Evolutionary conservation across 352 stramenopile species (phyloP).

Genomic region (Phytophthora aleatoria): DNA sequence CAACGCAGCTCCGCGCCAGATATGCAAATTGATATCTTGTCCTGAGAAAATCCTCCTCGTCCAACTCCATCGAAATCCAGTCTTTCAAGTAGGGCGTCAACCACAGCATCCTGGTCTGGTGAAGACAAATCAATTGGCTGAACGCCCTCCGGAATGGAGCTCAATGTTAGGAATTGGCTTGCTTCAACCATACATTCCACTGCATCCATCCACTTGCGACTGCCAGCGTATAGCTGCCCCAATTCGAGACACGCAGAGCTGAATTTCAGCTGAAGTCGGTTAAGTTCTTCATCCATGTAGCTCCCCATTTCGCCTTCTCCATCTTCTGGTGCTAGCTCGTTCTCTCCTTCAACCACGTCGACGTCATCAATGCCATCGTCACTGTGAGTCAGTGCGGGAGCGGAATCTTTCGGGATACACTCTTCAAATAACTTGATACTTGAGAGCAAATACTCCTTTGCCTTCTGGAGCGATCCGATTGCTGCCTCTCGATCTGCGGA

Average conservation of each 20-base stretch:
- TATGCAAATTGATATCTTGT: constrained; percentile 46
- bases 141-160: constrained; percentile 40
- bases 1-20: constrained; percentile 61
- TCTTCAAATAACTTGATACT: constrained; percentile 79
- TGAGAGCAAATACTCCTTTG: constrained; percentile 66
- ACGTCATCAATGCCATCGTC: constrained; percentile 26
- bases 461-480: constrained; percentile 48
- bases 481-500: constrained; percentile 22
- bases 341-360: constrained; percentile 18
- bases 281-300: constrained; percentile 84
- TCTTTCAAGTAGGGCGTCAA: constrained; percentile 52
- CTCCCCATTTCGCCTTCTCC: constrained; percentile 52
- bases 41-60: constrained; percentile 31
- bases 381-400: constrained; percentile 34
- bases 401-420: constrained; percentile 51
- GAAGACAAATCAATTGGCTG: constrained; percentile 28
- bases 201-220: constrained; percentile 43
- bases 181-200: constrained; percentile 53
- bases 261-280: constrained; percentile 75
- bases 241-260: constrained; percentile 75
- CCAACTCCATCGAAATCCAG: constrained; percentile 77
- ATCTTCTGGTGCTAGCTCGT: constrained; percentile 25
- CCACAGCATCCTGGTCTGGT: constrained; percentile 19
- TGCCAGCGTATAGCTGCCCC: constrained; percentile 42
- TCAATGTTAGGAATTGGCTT: constrained; percentile 46